Conservation (phyloP, 2,329 filamentous ascomycete genomes). For the Davidsoniella eucalypti region DNA sequence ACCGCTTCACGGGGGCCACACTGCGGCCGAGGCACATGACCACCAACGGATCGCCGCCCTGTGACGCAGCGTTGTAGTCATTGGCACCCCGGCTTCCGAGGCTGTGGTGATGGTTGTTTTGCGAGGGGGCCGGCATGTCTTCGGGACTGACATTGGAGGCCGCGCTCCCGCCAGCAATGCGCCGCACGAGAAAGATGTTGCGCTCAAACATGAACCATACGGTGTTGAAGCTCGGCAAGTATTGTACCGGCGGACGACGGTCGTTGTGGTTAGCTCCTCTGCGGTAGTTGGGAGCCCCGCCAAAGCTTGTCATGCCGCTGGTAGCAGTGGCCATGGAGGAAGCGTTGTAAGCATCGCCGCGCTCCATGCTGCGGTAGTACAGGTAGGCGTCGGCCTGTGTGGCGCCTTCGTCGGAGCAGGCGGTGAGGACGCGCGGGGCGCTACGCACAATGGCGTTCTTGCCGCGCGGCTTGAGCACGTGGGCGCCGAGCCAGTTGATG, state of each 20-base stretch:
- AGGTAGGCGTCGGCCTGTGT: slow-evolving; percentile 20
- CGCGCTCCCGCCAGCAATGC: slow-evolving; percentile 14
- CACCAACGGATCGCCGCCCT: slow-evolving; percentile 23
- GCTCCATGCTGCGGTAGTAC: slow-evolving; percentile 17
- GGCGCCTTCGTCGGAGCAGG: slow-evolving; percentile 18
- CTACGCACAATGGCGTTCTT: not conserved
- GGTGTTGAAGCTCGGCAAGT: slow-evolving; percentile 23
- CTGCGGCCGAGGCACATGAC: slow-evolving; percentile 24
- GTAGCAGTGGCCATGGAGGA: too few relatives aligned
- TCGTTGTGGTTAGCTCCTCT: slow-evolving; percentile 16
- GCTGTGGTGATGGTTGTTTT: not conserved
- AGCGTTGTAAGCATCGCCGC: slow-evolving; percentile 16
- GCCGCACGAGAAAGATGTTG: slow-evolving; percentile 22
- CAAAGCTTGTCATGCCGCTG: too few relatives aligned
- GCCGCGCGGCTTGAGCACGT: slow-evolving; percentile 19
- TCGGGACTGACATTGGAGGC: too few relatives aligned
- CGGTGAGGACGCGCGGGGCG: slow-evolving; percentile 20
- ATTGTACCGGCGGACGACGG: slow-evolving; percentile 22
- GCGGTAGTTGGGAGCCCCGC: not conserved
- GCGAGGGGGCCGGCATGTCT: too few relatives aligned
- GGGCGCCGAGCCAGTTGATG: slow-evolving; percentile 23
- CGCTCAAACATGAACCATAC: slow-evolving; percentile 22
- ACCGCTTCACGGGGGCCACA: slow-evolving; percentile 18
- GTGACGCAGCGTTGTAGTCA: slow-evolving; percentile 21
- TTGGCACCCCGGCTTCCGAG: slow-evolving; percentile 9